Evolutionary conservation across 129 eudicot species (phyloP).

Genomic region (Rutidosis leptorrhynchoides): DNA sequence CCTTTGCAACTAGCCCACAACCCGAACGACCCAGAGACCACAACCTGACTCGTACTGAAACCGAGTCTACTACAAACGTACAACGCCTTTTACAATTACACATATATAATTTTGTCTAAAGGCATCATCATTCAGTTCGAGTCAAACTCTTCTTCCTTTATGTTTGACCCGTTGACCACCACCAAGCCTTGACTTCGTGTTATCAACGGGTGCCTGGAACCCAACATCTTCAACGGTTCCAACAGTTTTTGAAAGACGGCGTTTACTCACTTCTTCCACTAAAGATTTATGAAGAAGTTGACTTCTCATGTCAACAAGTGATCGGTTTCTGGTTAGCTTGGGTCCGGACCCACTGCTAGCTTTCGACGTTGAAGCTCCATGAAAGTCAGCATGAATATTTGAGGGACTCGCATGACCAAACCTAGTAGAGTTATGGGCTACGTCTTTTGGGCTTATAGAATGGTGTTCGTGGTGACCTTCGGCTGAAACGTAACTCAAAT

Average conservation of each 20-base stretch:
- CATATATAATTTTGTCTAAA: slow-evolving; percentile 1
- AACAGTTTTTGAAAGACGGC: slow-evolving; percentile 65
- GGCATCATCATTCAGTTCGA: slow-evolving; percentile 5
- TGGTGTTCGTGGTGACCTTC: slow-evolving; percentile 45
- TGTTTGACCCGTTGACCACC: slow-evolving; percentile 34
- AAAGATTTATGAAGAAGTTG: slow-evolving; percentile 72
- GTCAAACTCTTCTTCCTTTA: slow-evolving; percentile 40
- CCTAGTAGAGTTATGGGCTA: slow-evolving; percentile 43
- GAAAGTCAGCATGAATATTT: slow-evolving; percentile 21
- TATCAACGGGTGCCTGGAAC: slow-evolving; percentile 56
- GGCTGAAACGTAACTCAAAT: slow-evolving; percentile 52
- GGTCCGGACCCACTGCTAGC: slow-evolving; percentile 27
- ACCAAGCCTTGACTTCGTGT: slow-evolving; percentile 35
- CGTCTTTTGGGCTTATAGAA: slow-evolving; percentile 40
- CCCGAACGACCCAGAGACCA: neutral
- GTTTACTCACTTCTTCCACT: slow-evolving; percentile 65
- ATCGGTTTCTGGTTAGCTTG: slow-evolving; percentile 53
- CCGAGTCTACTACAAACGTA: slow-evolving; percentile 1
- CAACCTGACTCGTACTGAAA: neutral
- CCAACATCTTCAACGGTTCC: slow-evolving; percentile 75
- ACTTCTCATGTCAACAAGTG: slow-evolving; percentile 75
- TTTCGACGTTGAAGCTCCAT: slow-evolving; percentile 38
- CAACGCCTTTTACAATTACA: slow-evolving; percentile 8
- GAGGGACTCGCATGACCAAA: slow-evolving; percentile 38
- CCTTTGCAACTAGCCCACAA: slow-evolving; percentile 23